Evolutionary conservation across 225 moss, liverwort and hornwort genomes (phyloP), one percentile per base, ranked within the genome.

Genomic region (Takakia lepidozioides): DNA sequence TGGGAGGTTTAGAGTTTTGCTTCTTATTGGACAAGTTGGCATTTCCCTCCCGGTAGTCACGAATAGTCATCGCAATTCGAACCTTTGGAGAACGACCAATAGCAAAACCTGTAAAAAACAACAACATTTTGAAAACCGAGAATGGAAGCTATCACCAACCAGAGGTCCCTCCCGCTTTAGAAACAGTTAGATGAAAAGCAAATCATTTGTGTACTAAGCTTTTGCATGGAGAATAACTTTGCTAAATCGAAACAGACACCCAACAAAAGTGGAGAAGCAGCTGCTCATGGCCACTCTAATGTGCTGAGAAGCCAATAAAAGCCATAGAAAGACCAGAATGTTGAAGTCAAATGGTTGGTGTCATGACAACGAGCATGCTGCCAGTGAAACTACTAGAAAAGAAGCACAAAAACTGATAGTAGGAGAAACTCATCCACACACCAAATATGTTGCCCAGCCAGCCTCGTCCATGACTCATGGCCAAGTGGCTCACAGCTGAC

Each of bases 381-480:
- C 8, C 40, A 14, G 40, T 17, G 18, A 17, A 41, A 41, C 3
- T 15, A 9, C 14, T 14, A 5, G 14, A 9, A 41, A 19, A n/a
- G 9, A 10, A 14, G 7, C 17, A 49, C 48, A 26, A n/a, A n/a
- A n/a, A n/a, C n/a, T n/a, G n/a, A n/a, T n/a, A n/a, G n/a, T n/a
- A n/a, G n/a, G n/a, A n/a, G 28, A 28, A 10, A 2, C 19, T 43
- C 28, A 9, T 0, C 41, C 25, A 48, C 79, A 66, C 27, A 82
- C 82, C 77, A 57, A 73, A 69, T 51, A 82, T 45, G 61, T 52
- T 64, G 55, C 69, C 37, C 28, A 82, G 41, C 73, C 76, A 76
- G 50, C 82, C 70, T 37, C 65, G 72, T 44, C 61, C 63, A 54
- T 82, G 73, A 48, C 59, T 66, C 70, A 82, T 82, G 40, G 59